These are phyloP conservation scores for Hortiboletus rubellus DNA, from an alignment of 1,284 basidiomycete species.

Conservation along the genomic window DNA sequence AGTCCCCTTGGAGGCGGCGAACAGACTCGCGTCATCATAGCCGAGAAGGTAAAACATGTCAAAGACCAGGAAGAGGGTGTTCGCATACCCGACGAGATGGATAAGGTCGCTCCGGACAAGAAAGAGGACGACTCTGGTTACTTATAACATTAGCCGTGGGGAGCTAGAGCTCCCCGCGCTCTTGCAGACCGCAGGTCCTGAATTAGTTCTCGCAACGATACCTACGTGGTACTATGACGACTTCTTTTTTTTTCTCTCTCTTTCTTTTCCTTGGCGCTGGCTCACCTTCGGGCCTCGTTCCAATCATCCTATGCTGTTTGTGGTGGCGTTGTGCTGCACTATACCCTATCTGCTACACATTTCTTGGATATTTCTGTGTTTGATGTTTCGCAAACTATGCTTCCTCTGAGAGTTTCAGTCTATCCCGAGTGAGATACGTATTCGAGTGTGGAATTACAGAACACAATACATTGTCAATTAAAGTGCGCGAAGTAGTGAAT, in stretches of 20 bases:
- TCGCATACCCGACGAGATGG: slow-evolving; percentile 26
- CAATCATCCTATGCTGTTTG: slow-evolving; percentile 5
- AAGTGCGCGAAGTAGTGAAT: background rate
- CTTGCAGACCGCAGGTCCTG: background rate
- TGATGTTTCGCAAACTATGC: background rate
- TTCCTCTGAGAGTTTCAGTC: background rate
- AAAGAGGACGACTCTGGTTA: slow-evolving; percentile 29
- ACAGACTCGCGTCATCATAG: slow-evolving; percentile 42
- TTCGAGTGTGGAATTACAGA: background rate
- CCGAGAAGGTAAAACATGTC: slow-evolving; percentile 41
- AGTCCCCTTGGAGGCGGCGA: slow-evolving; percentile 54
- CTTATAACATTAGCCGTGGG: slow-evolving; percentile 21
- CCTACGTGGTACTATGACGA: background rate
- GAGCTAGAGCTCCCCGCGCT: background rate
- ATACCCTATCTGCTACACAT: slow-evolving; percentile 2
- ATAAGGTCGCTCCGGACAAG: slow-evolving; percentile 22
- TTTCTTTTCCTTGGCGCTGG: background rate
- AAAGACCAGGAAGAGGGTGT: slow-evolving; percentile 19
- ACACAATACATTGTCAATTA: background rate
- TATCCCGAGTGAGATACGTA: background rate
- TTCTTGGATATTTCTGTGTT: background rate
- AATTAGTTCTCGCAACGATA: background rate
- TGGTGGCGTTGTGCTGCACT: slow-evolving; percentile 19
- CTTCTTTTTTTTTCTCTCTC: background rate
- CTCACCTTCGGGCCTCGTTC: background rate